Evolutionary conservation across 2,329 filamentous ascomycete species (phyloP).

Genomic region (Aspergillus sp.): DNA sequence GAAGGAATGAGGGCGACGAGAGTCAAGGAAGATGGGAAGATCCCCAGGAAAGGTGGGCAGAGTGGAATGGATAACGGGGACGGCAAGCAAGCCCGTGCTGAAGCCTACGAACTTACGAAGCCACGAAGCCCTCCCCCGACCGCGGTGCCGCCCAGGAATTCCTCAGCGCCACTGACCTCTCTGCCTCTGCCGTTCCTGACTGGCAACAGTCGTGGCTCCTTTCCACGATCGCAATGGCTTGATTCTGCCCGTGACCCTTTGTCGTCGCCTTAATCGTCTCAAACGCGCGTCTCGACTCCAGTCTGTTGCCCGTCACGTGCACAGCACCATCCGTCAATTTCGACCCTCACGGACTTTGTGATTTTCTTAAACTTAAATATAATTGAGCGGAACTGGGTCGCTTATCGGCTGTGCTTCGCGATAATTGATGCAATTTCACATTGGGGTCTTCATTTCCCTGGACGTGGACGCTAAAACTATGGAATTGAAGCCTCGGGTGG

Average conservation of each 20-base stretch:
- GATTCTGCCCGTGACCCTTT: neutral
- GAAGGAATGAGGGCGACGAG: constrained; percentile 9
- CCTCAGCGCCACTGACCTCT: neutral
- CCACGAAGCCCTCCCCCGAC: constrained; percentile 12
- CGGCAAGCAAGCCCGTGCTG: constrained; percentile 8
- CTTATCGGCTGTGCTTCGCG: neutral
- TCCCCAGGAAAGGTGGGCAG: constrained; percentile 9
- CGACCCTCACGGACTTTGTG: neutral
- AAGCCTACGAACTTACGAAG: constrained; percentile 9
- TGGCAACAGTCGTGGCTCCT: neutral
- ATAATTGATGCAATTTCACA: constrained; percentile 1
- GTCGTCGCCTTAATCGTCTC: neutral
- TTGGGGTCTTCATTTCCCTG: constrained; percentile 1
- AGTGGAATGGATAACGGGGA: constrained; percentile 8
- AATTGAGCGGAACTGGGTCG: neutral
- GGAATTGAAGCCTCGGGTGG: constrained; percentile 1
- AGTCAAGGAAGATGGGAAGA: constrained; percentile 11
- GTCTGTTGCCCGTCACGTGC: neutral
- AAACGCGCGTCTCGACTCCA: neutral
- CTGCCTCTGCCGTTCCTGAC: neutral
- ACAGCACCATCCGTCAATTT: neutral
- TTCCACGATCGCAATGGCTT: neutral
- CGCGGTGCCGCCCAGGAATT: constrained; percentile 10
- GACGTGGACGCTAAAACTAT: neutral
- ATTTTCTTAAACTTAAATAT: neutral